Evolutionary conservation across 352 stramenopile species (phyloP), one percentile per base, ranked within the genome.

Genomic region (Thraustotheca clavata): DNA sequence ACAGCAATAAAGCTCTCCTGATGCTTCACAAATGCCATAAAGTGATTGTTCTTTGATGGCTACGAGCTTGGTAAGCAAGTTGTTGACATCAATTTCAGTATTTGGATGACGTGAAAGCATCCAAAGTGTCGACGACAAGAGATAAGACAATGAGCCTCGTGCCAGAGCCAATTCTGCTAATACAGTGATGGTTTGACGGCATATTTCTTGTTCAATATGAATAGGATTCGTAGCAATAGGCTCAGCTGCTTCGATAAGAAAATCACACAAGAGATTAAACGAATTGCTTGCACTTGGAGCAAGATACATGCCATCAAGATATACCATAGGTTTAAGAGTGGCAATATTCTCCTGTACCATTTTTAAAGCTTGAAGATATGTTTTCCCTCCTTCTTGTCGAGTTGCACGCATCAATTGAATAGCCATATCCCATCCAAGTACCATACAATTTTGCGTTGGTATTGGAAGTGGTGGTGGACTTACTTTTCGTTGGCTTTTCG

Each of bases 21-120:
- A 93, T 34, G 84, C 80, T 60, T 93, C 83, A 40, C 82, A 92
- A 29, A 89, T 91, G 7, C 83, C 86, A 46, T 95, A 95, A 57
- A 95, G 84, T 11, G 80, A 80, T 48, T 95, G 83, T 50, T 95
- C 83, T 68, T 90, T 93, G 20, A 95, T 54, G 7, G 77, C 72
- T 5, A 80, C 77, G 0, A 95, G 70, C 72, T 94, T 94, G 14
- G 61, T 59, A 18, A 94, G 54, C 0, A 79, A 78, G 11, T 62
- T 50, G 8, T 80, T 71, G 4, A 94, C 69, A 52, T 88, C 73
- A 12, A 94, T 73, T 2, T 54, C 22, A 6, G 69, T 76, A 6
- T 60, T 68, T 2, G 76, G 59, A 6, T 71, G 43, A 49, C 90
- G 78, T 41, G 88, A 79, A 60, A 91, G 71, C 1, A 94, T 71